Evolutionary conservation across 2,329 filamentous ascomycete species (phyloP).

Genomic region (Dothidotthia symphoricarpi): DNA sequence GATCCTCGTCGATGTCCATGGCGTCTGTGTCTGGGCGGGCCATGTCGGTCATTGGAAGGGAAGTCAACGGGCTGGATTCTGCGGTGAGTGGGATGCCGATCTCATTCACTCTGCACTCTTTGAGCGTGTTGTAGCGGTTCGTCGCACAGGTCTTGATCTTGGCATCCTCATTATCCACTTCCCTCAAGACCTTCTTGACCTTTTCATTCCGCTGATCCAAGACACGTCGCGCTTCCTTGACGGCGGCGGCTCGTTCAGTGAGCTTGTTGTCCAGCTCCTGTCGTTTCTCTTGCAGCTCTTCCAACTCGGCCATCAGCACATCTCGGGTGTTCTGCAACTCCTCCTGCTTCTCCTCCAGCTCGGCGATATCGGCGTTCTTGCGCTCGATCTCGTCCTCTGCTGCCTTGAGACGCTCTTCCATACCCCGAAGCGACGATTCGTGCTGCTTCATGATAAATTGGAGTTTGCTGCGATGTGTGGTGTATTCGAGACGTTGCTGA

Average conservation of each 20-base stretch:
- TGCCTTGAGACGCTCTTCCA: slow-evolving; percentile 65
- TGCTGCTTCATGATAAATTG: slow-evolving; percentile 62
- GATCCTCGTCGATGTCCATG: slow-evolving; percentile 82
- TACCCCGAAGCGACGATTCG: slow-evolving; percentile 69
- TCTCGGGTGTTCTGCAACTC: slow-evolving; percentile 72
- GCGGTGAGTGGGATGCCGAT: slow-evolving; percentile 77
- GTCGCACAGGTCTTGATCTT: slow-evolving; percentile 83
- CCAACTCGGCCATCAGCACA: slow-evolving; percentile 71
- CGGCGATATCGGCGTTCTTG: slow-evolving; percentile 63
- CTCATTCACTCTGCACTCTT: slow-evolving; percentile 90
- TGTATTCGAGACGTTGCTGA: slow-evolving; percentile 83
- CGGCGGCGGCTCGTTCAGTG: slow-evolving; percentile 67
- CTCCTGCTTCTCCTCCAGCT: slow-evolving; percentile 68
- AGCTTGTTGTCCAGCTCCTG: slow-evolving; percentile 67
- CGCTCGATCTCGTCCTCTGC: slow-evolving; percentile 66
- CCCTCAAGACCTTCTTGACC: slow-evolving; percentile 72
- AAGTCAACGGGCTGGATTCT: slow-evolving; percentile 70
- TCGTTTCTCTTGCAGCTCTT: slow-evolving; percentile 69
- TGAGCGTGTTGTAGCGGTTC: slow-evolving; percentile 77
- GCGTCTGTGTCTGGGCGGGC: slow-evolving; percentile 71
- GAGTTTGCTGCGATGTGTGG: slow-evolving; percentile 67
- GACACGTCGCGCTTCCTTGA: slow-evolving; percentile 74
- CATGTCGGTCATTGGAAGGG: slow-evolving; percentile 82
- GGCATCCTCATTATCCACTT: slow-evolving; percentile 75
- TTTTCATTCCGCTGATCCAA: slow-evolving; percentile 81